Percentiles rank a stretch among this genome's conserved stretches.
These are phyloP conservation scores for Pyrus communis DNA, from an alignment of 306 rosid genomes.

Conservation along the genomic window DNA sequence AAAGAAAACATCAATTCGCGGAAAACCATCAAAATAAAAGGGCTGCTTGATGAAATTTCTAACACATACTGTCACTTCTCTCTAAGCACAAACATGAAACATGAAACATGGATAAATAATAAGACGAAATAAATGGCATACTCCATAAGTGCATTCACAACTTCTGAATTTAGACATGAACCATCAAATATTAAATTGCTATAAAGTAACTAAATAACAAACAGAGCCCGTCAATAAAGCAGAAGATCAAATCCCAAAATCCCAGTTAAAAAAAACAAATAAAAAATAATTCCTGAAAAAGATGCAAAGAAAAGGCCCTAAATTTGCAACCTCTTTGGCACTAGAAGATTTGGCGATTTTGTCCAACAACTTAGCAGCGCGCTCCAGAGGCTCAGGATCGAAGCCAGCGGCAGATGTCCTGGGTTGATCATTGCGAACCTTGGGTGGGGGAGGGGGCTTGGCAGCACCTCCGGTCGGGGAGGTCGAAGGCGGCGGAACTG, in stretches of 20 bases:
- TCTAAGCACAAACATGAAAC: background rate
- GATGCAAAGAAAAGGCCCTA: background rate
- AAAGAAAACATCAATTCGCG: background rate
- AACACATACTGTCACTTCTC: background rate
- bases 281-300: background rate
- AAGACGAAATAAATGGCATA: background rate
- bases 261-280: background rate
- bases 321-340: constrained; percentile 55
- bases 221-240: background rate
- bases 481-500: background rate
- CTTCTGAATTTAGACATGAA: background rate
- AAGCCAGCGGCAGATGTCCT: constrained; percentile 83
- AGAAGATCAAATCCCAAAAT: background rate
- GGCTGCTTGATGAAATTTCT: background rate
- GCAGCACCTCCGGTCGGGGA: constrained; percentile 4
- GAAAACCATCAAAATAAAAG: background rate
- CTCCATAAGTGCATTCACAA: background rate
- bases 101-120: background rate
- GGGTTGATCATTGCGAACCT: constrained; percentile 69
- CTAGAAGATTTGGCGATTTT: constrained; percentile 44
- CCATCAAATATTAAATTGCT: background rate
- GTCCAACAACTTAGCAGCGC: constrained; percentile 55
- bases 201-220: background rate
- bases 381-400: constrained; percentile 79
- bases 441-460: constrained; percentile 22